phyloP scores from a whole-genome alignment of 1,139 yeast genomes.

The Eremothecium coryli region DNA sequence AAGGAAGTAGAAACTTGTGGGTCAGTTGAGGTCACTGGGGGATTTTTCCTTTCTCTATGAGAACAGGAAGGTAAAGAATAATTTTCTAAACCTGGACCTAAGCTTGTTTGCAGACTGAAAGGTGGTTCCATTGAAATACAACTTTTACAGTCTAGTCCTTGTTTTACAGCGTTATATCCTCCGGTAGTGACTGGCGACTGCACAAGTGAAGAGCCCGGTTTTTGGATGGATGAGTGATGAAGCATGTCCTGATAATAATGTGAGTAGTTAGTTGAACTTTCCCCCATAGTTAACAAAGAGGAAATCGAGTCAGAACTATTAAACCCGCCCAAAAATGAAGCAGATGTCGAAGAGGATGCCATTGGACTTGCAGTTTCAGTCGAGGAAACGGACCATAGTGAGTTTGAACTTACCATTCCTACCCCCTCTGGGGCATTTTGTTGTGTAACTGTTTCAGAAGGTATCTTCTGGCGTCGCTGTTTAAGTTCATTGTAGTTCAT shows the following conservation, averaged over 20 bases:
- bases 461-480: conserved; percentile 6
- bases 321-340: conserved; percentile 3
- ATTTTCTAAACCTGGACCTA: too few species aligned
- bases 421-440: not conserved
- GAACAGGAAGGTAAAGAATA: too few species aligned
- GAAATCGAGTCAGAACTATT: conserved; percentile 9
- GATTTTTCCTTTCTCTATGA: too few species aligned
- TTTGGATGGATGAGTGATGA: conserved; percentile 5
- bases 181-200: too few species aligned
- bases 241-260: conserved; percentile 9
- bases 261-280: conserved; percentile 1
- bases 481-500: conserved; percentile 9
- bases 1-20: too few species aligned
- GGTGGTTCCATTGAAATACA: too few species aligned
- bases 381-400: conserved; percentile 5
- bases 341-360: conserved; percentile 2
- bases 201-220: not conserved
- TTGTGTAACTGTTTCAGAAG: not conserved
- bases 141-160: too few species aligned
- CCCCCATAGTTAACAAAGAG: conserved; percentile 2
- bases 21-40: too few species aligned
- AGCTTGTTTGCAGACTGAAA: too few species aligned
- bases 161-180: too few species aligned
- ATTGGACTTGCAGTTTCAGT: conserved; percentile 3
- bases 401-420: not conserved